Evolutionary conservation across 495 filamentous ascomycete genomes (phyloP).

Genomic region (Podospora conica): DNA sequence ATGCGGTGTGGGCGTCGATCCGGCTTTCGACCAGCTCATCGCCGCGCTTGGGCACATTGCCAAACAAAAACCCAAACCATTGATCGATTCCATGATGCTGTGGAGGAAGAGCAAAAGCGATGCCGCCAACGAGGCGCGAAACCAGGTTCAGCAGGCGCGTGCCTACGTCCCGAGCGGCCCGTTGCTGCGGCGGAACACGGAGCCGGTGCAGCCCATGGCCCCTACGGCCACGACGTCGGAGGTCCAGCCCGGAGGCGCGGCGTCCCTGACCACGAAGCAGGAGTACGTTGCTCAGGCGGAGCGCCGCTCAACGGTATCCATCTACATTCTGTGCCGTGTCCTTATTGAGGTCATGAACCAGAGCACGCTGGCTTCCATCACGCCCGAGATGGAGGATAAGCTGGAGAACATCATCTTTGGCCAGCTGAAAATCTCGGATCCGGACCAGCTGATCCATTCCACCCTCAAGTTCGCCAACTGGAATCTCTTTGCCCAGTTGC

Average conservation of each 20-base stretch:
- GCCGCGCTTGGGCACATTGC: slow-evolving; percentile 89
- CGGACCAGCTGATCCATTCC: slow-evolving; percentile 69
- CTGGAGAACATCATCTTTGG: slow-evolving; percentile 92
- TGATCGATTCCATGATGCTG: slow-evolving; percentile 95
- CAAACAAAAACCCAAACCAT: slow-evolving; percentile 84
- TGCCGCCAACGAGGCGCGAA: slow-evolving; percentile 57
- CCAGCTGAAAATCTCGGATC: slow-evolving; percentile 81
- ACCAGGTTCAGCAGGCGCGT: slow-evolving; percentile 57
- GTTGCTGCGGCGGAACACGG: slow-evolving; percentile 44
- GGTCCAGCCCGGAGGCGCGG: slow-evolving; percentile 19
- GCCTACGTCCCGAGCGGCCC: slow-evolving; percentile 24
- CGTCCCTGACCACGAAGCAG: slow-evolving; percentile 52
- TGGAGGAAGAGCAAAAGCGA: slow-evolving; percentile 96
- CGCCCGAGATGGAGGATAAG: slow-evolving; percentile 79
- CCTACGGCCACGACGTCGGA: slow-evolving; percentile 7
- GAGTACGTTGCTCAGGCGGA: slow-evolving; percentile 71
- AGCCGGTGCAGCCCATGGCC: slow-evolving; percentile 35
- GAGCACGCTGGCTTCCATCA: slow-evolving; percentile 74
- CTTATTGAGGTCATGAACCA: slow-evolving; percentile 91
- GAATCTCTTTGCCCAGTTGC: slow-evolving; percentile 82
- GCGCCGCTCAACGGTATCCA: slow-evolving; percentile 81
- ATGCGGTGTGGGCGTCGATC: slow-evolving; percentile 83
- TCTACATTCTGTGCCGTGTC: slow-evolving; percentile 90
- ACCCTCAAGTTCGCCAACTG: slow-evolving; percentile 86
- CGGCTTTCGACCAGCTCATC: slow-evolving; percentile 92